Conservation (phyloP, 352 stramenopile genomes). For the Pythium scleroteichum region DNA sequence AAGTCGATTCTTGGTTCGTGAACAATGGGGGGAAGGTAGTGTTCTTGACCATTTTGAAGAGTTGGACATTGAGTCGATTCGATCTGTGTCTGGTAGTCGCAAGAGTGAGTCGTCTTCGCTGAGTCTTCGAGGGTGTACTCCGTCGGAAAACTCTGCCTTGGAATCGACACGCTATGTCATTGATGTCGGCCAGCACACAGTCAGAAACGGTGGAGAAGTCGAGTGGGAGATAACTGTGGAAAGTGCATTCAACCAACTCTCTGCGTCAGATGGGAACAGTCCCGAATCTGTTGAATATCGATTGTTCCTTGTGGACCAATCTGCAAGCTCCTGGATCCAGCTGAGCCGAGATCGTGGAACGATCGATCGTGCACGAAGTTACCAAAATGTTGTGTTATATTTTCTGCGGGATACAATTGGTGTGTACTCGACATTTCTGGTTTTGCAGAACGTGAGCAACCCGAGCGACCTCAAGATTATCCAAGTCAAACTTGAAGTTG, state of each 20-base stretch:
- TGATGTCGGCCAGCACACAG: constrained; percentile 85
- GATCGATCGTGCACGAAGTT: constrained; percentile 66
- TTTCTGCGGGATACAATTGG: constrained; percentile 80
- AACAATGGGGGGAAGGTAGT: constrained; percentile 40
- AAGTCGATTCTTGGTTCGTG: constrained; percentile 33
- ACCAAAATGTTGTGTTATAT: constrained; percentile 84
- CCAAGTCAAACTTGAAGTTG: constrained; percentile 82
- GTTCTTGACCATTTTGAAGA: constrained; percentile 78
- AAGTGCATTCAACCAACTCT: constrained; percentile 51
- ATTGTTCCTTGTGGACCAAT: constrained; percentile 71
- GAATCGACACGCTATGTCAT: constrained; percentile 86
- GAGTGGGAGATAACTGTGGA: constrained; percentile 90
- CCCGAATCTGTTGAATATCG: constrained; percentile 77
- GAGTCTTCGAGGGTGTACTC: constrained; percentile 77
- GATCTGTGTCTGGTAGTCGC: constrained; percentile 35
- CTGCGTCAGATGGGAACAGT: constrained; percentile 25
- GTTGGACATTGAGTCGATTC: constrained; percentile 72
- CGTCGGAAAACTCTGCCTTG: constrained; percentile 77
- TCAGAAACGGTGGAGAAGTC: constrained; percentile 84
- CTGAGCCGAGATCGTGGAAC: constrained; percentile 80
- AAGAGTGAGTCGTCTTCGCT: constrained; percentile 64
- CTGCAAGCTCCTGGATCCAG: constrained; percentile 76
- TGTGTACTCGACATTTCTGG: constrained; percentile 85
- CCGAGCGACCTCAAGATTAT: constrained; percentile 87
- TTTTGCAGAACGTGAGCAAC: constrained; percentile 83